Percentiles rank a stretch among this genome's conserved stretches.
Conservation (phyloP, 768 basidiomycete genomes). For the Rhizopogon vinicolor region DNA sequence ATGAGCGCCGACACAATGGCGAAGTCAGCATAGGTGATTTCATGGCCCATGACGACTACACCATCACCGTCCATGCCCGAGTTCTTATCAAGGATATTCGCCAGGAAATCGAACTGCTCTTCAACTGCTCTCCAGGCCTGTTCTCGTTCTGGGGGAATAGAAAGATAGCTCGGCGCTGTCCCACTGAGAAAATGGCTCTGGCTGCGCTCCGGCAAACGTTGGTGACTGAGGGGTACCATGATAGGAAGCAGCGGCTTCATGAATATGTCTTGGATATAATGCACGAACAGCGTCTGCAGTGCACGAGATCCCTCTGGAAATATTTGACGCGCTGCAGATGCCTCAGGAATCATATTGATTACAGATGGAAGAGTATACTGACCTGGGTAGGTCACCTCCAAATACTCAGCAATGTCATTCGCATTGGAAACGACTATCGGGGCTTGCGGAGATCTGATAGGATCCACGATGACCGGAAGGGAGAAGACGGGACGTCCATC, state of each 20-base stretch:
- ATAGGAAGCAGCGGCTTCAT: constrained; percentile 63
- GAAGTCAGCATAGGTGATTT: constrained; percentile 71
- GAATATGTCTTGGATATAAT: constrained; percentile 64
- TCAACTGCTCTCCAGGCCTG: constrained; percentile 61
- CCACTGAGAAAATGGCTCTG: constrained; percentile 43
- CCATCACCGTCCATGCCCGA: constrained; percentile 54
- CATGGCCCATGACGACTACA: constrained; percentile 57
- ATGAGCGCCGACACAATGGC: constrained; percentile 66
- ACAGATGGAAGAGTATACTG: not conserved
- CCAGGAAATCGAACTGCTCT: constrained; percentile 63
- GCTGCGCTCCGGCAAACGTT: constrained; percentile 50
- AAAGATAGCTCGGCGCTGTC: constrained; percentile 11
- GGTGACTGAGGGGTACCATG: constrained; percentile 65
- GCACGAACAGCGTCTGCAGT: constrained; percentile 64
- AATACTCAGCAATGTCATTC: constrained; percentile 65
- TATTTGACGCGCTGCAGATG: constrained; percentile 46
- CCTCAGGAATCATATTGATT: not conserved
- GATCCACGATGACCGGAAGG: constrained; percentile 67
- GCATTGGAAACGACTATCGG: constrained; percentile 57
- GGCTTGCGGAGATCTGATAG: constrained; percentile 35
- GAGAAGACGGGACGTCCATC: constrained; percentile 64
- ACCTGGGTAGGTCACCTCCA: constrained; percentile 57
- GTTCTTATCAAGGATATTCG: constrained; percentile 66
- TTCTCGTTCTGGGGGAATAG: constrained; percentile 46
- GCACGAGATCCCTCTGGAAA: constrained; percentile 69